A percentile compares a stretch with the other conserved stretches of the same genome.
Conservation (phyloP, 2,329 filamentous ascomycete species). For the Penicillium fuscoglaucum region DNA sequence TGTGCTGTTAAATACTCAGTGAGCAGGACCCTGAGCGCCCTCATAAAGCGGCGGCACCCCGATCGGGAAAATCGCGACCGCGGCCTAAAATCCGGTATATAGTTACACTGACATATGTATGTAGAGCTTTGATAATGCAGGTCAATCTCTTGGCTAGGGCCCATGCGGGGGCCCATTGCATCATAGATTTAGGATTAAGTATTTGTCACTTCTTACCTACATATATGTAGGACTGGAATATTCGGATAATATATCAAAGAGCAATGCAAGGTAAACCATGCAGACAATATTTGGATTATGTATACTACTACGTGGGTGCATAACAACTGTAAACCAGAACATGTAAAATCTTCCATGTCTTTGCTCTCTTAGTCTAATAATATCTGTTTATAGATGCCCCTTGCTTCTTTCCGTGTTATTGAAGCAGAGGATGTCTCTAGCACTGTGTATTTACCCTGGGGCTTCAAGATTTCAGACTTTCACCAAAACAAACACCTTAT, state of each 20-base stretch:
- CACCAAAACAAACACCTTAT: neutral
- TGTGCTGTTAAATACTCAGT: no score
- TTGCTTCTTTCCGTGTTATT: neutral
- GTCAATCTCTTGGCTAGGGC: conserved; percentile 22
- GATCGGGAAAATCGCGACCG: no score
- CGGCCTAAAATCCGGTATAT: no score
- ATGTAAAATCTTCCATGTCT: neutral
- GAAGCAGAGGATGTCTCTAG: neutral
- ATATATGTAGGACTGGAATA: neutral
- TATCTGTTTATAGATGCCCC: neutral
- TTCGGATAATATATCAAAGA: no score
- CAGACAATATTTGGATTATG: no score
- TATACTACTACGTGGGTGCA: neutral
- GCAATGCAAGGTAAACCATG: no score
- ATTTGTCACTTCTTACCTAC: neutral
- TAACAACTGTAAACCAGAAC: neutral
- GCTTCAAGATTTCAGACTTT: neutral
- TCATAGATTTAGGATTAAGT: neutral
- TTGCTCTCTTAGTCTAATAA: neutral
- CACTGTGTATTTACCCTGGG: neutral
- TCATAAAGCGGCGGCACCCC: no score
- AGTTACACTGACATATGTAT: neutral
- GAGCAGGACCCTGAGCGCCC: no score
- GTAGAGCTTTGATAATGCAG: conserved; percentile 10
- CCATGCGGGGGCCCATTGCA: conserved; percentile 16